Evolutionary conservation across 352 stramenopile genomes (phyloP), one percentile per base, ranked within the genome.

Genomic region (Phytophthora aleatoria): DNA sequence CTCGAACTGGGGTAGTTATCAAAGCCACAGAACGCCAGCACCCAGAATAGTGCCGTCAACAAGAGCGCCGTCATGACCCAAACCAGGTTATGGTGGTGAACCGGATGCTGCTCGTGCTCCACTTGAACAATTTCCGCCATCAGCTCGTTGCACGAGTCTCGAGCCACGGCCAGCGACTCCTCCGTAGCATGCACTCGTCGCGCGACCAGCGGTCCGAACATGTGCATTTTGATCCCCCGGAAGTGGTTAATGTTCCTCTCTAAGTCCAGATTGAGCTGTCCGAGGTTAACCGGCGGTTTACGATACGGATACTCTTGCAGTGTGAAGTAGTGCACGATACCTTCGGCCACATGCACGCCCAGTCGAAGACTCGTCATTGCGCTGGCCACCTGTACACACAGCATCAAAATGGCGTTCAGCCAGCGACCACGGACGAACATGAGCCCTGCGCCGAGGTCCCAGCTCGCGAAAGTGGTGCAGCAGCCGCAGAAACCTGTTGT

Each of bases 401-500:
- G 50, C 70, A 81, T 67, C 15, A 89, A 52, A 26, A 85, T 35
- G 33, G 79, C 79, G 41, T 85, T 74, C 3, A 80, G 51, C 79
- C 77, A 89, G 38, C 55, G 52, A 31, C 73, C 73, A 42, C 73
- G 75, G 50, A 85, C 68, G 45, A 87, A 89, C 71, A 82, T 74
- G 36, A 76, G 64, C 3, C 75, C 75, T 3, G 70, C 75, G 5
- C 66, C 69, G 2, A 90, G 51, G 35, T 87, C 76, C 81, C 81
- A 90, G 27, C 73, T 83, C 30, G 81, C 73, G 41, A 90, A 90
- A 3, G 81, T 89, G 28, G 81, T 90, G 58, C 79, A 89, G 61
- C 68, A 83, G 50, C 81, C 81, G 58, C 81, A 90, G 33, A 90
- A 90, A 10, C 81, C 81, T n/a, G 81, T 89, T 11, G 77, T 89